Percentiles rank a stretch among this genome's conserved stretches.
Evolutionary conservation across 352 stramenopile species (phyloP).

Genomic region (Phytophthora multivora): DNA sequence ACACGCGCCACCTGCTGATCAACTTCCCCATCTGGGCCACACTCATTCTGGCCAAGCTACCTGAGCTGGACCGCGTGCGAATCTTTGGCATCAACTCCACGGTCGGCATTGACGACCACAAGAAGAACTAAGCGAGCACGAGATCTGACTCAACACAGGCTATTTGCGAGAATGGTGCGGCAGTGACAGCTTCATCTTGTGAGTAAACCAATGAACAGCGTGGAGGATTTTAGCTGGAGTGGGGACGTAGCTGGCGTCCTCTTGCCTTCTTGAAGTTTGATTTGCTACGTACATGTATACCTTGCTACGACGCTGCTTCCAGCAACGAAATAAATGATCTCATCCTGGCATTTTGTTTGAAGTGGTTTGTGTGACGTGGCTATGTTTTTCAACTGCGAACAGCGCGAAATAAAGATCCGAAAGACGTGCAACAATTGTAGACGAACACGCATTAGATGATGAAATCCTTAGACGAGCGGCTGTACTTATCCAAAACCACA

Average conservation of each 20-base stretch:
- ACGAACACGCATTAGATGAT: conserved; percentile 14
- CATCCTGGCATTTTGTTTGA: conserved; percentile 8
- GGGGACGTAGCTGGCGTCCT: conserved; percentile 10
- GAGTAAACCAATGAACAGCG: conserved; percentile 26
- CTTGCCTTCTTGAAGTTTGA: conserved; percentile 28
- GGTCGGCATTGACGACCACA: conserved; percentile 93
- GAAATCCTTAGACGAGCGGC: conserved; percentile 30
- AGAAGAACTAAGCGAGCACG: conserved; percentile 45
- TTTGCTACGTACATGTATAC: conserved; percentile 19
- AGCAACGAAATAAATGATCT: conserved; percentile 23
- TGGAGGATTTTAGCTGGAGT: conserved; percentile 21
- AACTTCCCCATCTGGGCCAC: conserved; percentile 94
- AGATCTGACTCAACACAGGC: conserved; percentile 6
- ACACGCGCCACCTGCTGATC: conserved; percentile 80
- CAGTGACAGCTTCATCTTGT: conserved; percentile 14
- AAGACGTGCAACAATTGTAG: conserved; percentile 1
- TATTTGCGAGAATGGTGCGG: conserved; percentile 1
- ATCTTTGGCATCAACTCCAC: conserved; percentile 97
- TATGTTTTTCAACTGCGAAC: background rate
- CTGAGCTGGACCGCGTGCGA: conserved; percentile 93
- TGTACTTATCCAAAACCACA: conserved; percentile 39
- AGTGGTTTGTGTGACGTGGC: background rate
- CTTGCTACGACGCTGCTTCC: conserved; percentile 13
- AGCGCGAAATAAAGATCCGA: background rate
- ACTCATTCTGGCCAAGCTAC: conserved; percentile 93